Percentiles rank a stretch among this genome's conserved stretches.
Conservation (phyloP, 352 stramenopile genomes). For the Globisporangium orthogonon region DNA sequence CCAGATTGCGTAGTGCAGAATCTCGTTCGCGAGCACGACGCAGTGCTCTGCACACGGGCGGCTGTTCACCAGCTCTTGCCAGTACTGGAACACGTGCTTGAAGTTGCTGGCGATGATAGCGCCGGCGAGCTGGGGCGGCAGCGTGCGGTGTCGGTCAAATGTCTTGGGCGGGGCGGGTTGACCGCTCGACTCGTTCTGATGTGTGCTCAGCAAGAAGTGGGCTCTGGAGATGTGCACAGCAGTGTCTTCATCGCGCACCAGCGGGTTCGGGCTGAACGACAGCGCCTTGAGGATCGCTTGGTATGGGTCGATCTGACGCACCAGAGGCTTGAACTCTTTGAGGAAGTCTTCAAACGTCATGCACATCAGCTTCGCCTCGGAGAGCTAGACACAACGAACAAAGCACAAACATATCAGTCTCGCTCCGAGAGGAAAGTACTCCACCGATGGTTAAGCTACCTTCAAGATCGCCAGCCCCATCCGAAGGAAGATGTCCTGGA, state of each 20-base stretch:
- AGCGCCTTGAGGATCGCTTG: slow-evolving; percentile 64
- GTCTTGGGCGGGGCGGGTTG: slow-evolving; percentile 21
- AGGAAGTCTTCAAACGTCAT: slow-evolving; percentile 84
- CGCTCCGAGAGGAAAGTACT: too few species aligned
- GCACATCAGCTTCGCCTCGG: slow-evolving; percentile 77
- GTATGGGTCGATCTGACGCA: slow-evolving; percentile 72
- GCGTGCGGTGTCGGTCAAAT: slow-evolving; percentile 56
- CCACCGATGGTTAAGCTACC: slow-evolving; percentile 9
- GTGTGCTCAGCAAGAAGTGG: slow-evolving; percentile 34
- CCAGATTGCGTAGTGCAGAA: slow-evolving; percentile 76
- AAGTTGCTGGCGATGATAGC: slow-evolving; percentile 37
- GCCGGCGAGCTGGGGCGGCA: slow-evolving; percentile 41
- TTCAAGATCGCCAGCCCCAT: slow-evolving; percentile 77
- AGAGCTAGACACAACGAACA: slow-evolving; percentile 15
- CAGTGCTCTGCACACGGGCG: slow-evolving; percentile 13
- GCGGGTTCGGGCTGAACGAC: slow-evolving; percentile 37
- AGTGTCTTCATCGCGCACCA: slow-evolving; percentile 45
- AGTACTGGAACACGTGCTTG: slow-evolving; percentile 27
- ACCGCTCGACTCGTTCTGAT: slow-evolving; percentile 20
- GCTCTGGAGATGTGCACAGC: slow-evolving; percentile 42
- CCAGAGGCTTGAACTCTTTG: slow-evolving; percentile 73
- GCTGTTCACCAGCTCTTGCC: slow-evolving; percentile 36
- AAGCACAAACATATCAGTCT: background rate
- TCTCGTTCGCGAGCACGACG: slow-evolving; percentile 63
- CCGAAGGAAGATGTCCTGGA: slow-evolving; percentile 78